Base-by-base conservation (phyloP, 164 flowering plant species). In the Chimonanthus salicifolius region DNA sequence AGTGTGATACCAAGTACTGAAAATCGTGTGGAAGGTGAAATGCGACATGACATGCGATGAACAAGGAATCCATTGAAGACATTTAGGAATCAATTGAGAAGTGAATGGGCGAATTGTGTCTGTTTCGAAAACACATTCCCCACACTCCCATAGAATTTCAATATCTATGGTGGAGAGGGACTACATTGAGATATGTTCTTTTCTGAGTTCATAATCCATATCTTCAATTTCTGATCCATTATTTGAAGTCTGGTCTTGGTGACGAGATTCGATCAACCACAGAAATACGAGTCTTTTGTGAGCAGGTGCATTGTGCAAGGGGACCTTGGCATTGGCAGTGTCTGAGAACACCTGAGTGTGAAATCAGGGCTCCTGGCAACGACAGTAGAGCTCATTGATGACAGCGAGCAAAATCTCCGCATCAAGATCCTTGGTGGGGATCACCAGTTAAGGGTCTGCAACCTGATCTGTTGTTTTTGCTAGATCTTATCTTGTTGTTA, bases 281-380 rank as follows among this genome's bases (percentile, higher is more conserved):
- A 92, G 82, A 87, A 83, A 80, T 92, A 92, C 75, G 90, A 90
- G 82, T 94, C 97, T 4, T 92, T 90, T 75, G 63, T 92, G 44
- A 90, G 95, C 82, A 82, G 95, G 76, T 92, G 97, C 67, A 86
- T 84, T 4, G 85, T 81, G 79, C 83, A 81, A 49, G 97, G 97
- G 7, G 89, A 90, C 71, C 83, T 87, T 58, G 88, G 84, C 77
- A 88, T 92, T 69, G 97, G 96, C 50, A 90, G 91, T 78, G 78
- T 91, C 5, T 84, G 96, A 80, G 94, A 93, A 80, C 33, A 33
- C 33, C 91, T 93, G 75, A 93, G 89, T 84, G 97, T 93, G 6
- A 93, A 84, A 75, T 87, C 97, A 0, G 98, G 98, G 47, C 89
- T 93, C 64, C 98, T 94, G 5, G 98, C 98, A 49, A 91, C 98